These are phyloP conservation scores for Medicago ruthenica DNA, from an alignment of 306 rosid genomes.

Conservation along the genomic window DNA sequence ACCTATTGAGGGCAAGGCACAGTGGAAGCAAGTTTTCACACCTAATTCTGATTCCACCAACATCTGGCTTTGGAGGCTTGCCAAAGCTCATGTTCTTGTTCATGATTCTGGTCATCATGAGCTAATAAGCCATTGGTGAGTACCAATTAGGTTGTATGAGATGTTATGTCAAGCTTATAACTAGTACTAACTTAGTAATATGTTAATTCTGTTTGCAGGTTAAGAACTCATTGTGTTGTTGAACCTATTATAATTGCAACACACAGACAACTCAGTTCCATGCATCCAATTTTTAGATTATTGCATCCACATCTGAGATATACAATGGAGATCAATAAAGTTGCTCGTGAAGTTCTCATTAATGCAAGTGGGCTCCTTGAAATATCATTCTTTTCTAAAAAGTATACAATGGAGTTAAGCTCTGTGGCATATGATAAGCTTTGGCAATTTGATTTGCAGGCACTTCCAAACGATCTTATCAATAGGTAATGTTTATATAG, in stretches of 20 bases:
- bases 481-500: slow-evolving; percentile 36
- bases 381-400: slow-evolving; percentile 34
- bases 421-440: slow-evolving; percentile 47
- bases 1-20: slow-evolving; percentile 38
- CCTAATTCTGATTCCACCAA: slow-evolving; percentile 45
- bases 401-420: slow-evolving; percentile 54
- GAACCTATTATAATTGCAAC: slow-evolving; percentile 59
- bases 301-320: slow-evolving; percentile 56
- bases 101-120: slow-evolving; percentile 56
- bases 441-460: slow-evolving; percentile 54
- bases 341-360: slow-evolving; percentile 49
- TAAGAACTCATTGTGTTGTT: slow-evolving; percentile 48
- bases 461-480: slow-evolving; percentile 53
- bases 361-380: slow-evolving; percentile 56
- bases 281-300: slow-evolving; percentile 55
- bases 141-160: not conserved
- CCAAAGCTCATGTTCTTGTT: slow-evolving; percentile 57
- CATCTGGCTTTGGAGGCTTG: slow-evolving; percentile 60
- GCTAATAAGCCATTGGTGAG: slow-evolving; percentile 56
- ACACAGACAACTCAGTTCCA: slow-evolving; percentile 50
- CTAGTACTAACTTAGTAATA: not conserved
- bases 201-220: slow-evolving; percentile 41
- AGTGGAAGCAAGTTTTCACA: slow-evolving; percentile 52
- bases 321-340: slow-evolving; percentile 49
- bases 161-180: not conserved